These are phyloP conservation scores for Chlorencoelia australis DNA, from an alignment of 2,329 filamentous ascomycete species.

Conservation along the genomic window DNA sequence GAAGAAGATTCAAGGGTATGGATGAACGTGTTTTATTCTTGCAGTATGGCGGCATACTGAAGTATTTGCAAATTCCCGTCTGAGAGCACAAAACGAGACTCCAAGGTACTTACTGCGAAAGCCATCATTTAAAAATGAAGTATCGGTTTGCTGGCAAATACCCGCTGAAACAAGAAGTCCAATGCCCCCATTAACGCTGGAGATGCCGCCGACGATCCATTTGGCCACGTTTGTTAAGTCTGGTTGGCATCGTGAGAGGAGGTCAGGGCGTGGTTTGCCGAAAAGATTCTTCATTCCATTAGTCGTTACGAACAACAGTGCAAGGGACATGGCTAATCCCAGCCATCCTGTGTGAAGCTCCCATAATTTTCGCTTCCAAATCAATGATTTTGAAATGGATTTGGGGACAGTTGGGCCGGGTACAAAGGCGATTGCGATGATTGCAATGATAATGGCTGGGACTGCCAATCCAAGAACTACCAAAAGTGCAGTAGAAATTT, in stretches of 20 bases:
- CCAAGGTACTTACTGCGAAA: too few species aligned
- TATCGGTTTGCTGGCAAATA: constrained; percentile 64
- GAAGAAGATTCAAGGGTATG: too few species aligned
- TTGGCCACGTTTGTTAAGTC: constrained; percentile 53
- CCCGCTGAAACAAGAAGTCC: constrained; percentile 62
- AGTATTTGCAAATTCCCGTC: too few species aligned
- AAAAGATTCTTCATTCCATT: constrained; percentile 72
- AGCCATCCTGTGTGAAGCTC: constrained; percentile 82
- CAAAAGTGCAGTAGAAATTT: constrained; percentile 57
- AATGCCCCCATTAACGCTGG: constrained; percentile 33
- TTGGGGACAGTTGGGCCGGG: constrained; percentile 59
- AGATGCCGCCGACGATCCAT: constrained; percentile 54
- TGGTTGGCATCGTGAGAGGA: constrained; percentile 63
- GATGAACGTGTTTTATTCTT: too few species aligned
- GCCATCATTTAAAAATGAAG: constrained; percentile 58
- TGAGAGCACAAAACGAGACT: too few species aligned
- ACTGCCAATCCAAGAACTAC: constrained; percentile 51
- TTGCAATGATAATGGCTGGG: constrained; percentile 57
- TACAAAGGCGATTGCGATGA: constrained; percentile 60
- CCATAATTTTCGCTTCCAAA: constrained; percentile 81
- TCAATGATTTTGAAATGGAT: constrained; percentile 49
- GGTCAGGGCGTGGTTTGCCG: constrained; percentile 54
- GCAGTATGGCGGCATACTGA: too few species aligned
- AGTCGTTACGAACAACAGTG: constrained; percentile 68
- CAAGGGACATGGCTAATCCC: constrained; percentile 64